Base-by-base conservation (phyloP, 495 filamentous ascomycete species). In the Neurospora sp. region DNA sequence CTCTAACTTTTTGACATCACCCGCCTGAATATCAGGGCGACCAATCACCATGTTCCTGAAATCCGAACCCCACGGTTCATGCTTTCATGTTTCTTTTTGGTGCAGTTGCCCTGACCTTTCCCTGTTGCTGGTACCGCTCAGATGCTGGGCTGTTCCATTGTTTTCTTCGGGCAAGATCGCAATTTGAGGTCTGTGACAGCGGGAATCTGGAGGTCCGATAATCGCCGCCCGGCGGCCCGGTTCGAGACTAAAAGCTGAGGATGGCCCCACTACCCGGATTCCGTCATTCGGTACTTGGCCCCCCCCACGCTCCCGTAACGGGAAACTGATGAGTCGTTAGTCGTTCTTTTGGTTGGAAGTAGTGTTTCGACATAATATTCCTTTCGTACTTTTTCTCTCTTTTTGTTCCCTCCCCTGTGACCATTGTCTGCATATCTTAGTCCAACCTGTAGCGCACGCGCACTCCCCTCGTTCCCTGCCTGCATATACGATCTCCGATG, bases 401-500 rank as follows among this genome's bases (percentile, higher is more conserved):
- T 34, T 36, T 6, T 66, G 28, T 66, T 66, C 7, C 15, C 28
- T 66, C 28, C 9, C 9, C 1, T 19, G 15, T 66, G 54, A 66
- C 13, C 6, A 66, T 66, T 66, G 54, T 62, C 54, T 62, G 24
- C 54, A 66, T 66, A 34, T 66, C 28, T 17, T 6, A 5, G 11
- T 31, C 24, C 9, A 59, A 6, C 21, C 48, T 28, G 48, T 59
- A 66, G 54, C 54, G 54, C 54, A 66, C 15, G 54, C 54, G 6
- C 54, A 31, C 54, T 62, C 24, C 54, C 7, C 54, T 62, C 48
- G 54, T 31, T 31, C 11, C 24, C 11, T 54, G 2, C 45, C 21
- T 54, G 21, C 48, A 28, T 59, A 62, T 62, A 62, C 54, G 54
- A 62, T 34, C 48, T 59, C 69, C 71, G 59, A 89, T 89, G 87